phyloP scores from a whole-genome alignment of 2,329 filamentous ascomycete genomes.

The Aspergillus udagawae region DNA sequence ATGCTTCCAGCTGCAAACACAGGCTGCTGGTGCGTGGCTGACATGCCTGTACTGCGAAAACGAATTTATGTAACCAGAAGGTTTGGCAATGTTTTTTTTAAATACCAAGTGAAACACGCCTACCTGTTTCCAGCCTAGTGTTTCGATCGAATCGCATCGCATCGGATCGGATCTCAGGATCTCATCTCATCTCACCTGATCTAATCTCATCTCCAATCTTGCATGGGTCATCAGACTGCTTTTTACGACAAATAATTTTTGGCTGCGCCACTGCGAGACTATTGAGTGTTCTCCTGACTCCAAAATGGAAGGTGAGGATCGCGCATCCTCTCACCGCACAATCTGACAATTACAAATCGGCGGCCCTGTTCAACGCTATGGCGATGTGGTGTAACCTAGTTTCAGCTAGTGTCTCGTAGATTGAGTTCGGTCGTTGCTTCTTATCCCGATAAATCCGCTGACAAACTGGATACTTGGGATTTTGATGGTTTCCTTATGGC shows the following conservation, averaged over 20 bases:
- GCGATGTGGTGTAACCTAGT: not conserved
- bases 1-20: not conserved
- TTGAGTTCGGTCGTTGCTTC: not conserved
- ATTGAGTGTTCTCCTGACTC: not conserved
- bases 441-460: not conserved
- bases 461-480: no score
- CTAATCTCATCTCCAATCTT: not conserved
- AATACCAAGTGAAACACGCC: not conserved
- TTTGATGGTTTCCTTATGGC: no score
- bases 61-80: not conserved
- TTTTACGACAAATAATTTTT: not conserved
- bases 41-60: not conserved
- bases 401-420: not conserved
- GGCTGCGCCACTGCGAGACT: not conserved
- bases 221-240: not conserved
- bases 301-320: not conserved
- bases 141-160: not conserved
- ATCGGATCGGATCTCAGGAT: not conserved
- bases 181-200: not conserved
- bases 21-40: no score
- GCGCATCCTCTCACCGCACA: not conserved
- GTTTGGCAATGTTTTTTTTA: not conserved
- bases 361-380: not conserved
- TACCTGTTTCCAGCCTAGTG: not conserved
- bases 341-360: not conserved